These are phyloP conservation scores for Byssoonygena ceratinophila DNA, from an alignment of 2,329 filamentous ascomycete genomes.

Conservation along the genomic window DNA sequence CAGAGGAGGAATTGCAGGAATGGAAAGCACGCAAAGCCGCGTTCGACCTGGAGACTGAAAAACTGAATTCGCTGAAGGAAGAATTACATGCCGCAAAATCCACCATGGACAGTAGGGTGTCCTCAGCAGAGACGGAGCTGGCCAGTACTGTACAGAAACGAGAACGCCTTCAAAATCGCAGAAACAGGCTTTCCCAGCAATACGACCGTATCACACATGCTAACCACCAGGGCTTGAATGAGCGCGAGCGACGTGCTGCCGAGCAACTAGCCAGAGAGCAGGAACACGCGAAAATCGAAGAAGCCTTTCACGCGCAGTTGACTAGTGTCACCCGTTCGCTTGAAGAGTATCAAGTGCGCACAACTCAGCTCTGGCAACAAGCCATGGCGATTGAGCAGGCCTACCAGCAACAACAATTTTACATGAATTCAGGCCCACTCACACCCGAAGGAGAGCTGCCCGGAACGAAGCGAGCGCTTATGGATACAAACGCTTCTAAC, in stretches of 20 bases:
- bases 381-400: constrained; percentile 35
- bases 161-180: constrained; percentile 50
- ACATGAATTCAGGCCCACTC: constrained; percentile 35
- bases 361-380: constrained; percentile 37
- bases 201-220: constrained; percentile 49
- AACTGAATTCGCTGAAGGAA: constrained; percentile 41
- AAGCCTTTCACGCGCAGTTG: constrained; percentile 35
- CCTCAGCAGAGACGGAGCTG: constrained; percentile 45
- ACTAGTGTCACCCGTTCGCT: constrained; percentile 34
- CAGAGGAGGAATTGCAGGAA: constrained; percentile 46
- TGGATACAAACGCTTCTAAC: constrained; percentile 3
- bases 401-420: constrained; percentile 34
- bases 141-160: constrained; percentile 44
- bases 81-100: constrained; percentile 43
- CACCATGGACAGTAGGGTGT: constrained; percentile 43
- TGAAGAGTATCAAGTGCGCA: constrained; percentile 36
- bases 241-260: constrained; percentile 42
- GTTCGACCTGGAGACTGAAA: constrained; percentile 46
- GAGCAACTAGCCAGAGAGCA: constrained; percentile 38
- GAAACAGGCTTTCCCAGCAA: constrained; percentile 50
- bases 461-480: constrained; percentile 35
- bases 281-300: constrained; percentile 37
- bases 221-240: constrained; percentile 48
- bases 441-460: constrained; percentile 53
- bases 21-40: constrained; percentile 44